Evolutionary conservation across 805 yeast genomes (phyloP).

Genomic region (Zygosaccharomyces bisporus): DNA sequence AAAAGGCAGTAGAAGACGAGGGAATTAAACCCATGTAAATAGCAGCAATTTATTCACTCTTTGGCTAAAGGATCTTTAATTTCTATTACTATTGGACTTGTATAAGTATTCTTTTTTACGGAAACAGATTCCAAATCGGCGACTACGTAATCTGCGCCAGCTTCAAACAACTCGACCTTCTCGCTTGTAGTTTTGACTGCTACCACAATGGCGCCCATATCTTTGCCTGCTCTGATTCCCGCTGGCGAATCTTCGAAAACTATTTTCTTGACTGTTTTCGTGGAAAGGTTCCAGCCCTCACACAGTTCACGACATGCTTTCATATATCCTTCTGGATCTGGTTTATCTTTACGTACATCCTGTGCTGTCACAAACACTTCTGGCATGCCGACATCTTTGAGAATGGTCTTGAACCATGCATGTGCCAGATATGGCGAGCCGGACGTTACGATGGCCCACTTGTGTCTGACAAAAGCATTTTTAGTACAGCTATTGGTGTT

Average conservation of each 20-base stretch:
- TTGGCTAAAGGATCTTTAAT: conserved; percentile 15
- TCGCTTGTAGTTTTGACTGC: conserved; percentile 74
- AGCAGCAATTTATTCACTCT: background rate
- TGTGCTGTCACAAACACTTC: conserved; percentile 76
- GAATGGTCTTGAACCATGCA: conserved; percentile 56
- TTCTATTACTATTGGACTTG: conserved; percentile 14
- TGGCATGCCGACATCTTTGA: conserved; percentile 57
- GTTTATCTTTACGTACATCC: conserved; percentile 69
- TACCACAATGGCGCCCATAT: conserved; percentile 69
- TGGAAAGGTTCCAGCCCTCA: conserved; percentile 25
- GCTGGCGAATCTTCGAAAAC: conserved; percentile 87
- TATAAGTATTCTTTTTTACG: conserved; percentile 16
- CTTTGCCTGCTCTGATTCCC: conserved; percentile 73
- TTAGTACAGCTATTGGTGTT: conserved; percentile 33
- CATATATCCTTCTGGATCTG: conserved; percentile 75
- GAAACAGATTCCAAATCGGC: conserved; percentile 47
- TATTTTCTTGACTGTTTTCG: conserved; percentile 38
- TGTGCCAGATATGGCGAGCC: conserved; percentile 70
- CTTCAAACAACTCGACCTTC: conserved; percentile 55
- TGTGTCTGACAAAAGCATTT: conserved; percentile 33
- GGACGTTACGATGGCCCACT: conserved; percentile 82
- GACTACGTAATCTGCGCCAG: conserved; percentile 79
- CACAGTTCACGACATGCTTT: conserved; percentile 55
- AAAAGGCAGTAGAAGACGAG: background rate
- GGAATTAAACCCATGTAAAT: conserved; percentile 3